These are phyloP conservation scores for Sugiyamaella japonica DNA, from an alignment of 1,139 yeast species.

Conservation along the genomic window DNA sequence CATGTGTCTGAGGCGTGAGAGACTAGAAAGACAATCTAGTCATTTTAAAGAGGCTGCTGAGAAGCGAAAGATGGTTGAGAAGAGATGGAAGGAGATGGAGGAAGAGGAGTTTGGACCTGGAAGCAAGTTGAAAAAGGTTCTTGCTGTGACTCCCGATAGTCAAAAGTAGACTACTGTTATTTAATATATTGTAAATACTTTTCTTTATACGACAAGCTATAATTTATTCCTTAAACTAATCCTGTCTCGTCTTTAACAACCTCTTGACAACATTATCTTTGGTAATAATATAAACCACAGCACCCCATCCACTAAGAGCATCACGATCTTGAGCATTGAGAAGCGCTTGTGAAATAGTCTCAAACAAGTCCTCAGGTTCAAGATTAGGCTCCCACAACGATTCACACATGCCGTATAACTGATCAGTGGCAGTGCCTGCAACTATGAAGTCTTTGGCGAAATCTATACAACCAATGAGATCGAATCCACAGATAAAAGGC, in stretches of 20 bases:
- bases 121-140: constrained; percentile 64
- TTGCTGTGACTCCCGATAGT: constrained; percentile 40
- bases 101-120: constrained; percentile 84
- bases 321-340: constrained; percentile 97
- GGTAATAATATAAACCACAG: constrained; percentile 86
- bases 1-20: constrained; percentile 75
- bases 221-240: constrained; percentile 42
- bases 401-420: constrained; percentile 98
- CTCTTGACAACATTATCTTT: constrained; percentile 89
- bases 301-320: constrained; percentile 98
- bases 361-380: constrained; percentile 94
- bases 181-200: neutral
- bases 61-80: constrained; percentile 55
- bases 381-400: constrained; percentile 90
- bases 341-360: constrained; percentile 91
- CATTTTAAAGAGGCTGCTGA: constrained; percentile 60
- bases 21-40: constrained; percentile 65
- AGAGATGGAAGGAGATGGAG: constrained; percentile 58
- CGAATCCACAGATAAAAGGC: constrained; percentile 95
- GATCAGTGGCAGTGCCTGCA: constrained; percentile 96
- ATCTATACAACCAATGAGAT: constrained; percentile 95
- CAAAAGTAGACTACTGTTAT: constrained; percentile 3
- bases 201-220: too few species aligned
- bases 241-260: constrained; percentile 91
- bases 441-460: constrained; percentile 94